phyloP scores from a whole-genome alignment of 108 stramenopile species.

The Cyclotella sp. region DNA sequence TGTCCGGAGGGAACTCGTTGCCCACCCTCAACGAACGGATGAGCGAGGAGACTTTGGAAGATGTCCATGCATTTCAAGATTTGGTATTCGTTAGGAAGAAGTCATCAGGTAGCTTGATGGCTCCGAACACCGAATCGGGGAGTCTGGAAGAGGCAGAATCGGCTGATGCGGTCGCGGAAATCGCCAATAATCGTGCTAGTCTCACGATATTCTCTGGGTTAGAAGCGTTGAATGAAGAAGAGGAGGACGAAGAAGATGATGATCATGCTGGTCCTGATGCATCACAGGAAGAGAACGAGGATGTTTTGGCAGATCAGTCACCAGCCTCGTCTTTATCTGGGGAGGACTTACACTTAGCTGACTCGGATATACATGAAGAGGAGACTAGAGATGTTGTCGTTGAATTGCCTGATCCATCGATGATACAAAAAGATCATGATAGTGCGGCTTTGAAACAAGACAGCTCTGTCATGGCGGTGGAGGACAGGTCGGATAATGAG shows the following conservation, averaged over 20 bases:
- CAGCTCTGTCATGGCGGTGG: constrained; percentile 18
- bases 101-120: not conserved
- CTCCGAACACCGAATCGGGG: not conserved
- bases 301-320: constrained; percentile 1
- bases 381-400: constrained; percentile 10
- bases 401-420: constrained; percentile 8
- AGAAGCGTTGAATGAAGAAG: constrained; percentile 25
- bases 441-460: not conserved
- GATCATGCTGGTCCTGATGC: constrained; percentile 11
- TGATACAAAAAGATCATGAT: constrained; percentile 17
- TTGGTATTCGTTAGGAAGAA: constrained; percentile 29
- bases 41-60: constrained; percentile 76
- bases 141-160: not conserved
- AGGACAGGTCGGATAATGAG: constrained; percentile 17
- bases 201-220: constrained; percentile 1
- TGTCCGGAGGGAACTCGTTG: constrained; percentile 21
- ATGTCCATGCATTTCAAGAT: constrained; percentile 74
- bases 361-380: not conserved
- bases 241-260: constrained; percentile 28
- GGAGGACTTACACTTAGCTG: constrained; percentile 1
- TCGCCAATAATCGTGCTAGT: not conserved
- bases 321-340: constrained; percentile 22
- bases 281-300: constrained; percentile 3
- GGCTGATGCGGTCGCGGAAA: not conserved
- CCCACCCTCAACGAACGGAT: constrained; percentile 70